Conservation (phyloP, 2,329 filamentous ascomycete genomes). For the Paecilomyces dactylethromorphus region DNA sequence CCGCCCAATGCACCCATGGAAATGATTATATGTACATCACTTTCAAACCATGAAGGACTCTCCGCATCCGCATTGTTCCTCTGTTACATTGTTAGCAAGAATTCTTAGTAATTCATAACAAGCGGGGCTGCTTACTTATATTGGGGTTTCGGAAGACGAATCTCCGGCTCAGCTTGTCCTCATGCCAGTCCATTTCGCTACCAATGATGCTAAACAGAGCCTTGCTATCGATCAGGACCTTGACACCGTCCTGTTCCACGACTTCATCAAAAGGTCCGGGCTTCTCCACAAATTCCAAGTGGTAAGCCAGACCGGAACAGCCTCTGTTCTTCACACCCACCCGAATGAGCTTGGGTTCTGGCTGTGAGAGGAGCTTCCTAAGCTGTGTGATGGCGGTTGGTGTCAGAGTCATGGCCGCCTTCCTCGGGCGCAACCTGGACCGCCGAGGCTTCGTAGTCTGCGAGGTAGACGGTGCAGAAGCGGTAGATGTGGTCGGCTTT, state of each 20-base stretch:
- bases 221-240: constrained; percentile 94
- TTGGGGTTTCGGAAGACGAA: constrained; percentile 98
- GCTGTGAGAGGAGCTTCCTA: constrained; percentile 68
- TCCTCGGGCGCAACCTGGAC: constrained; percentile 68
- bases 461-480: constrained; percentile 22
- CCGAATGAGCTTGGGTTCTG: constrained; percentile 85
- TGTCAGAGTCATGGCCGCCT: constrained; percentile 85
- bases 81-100: constrained; percentile 43
- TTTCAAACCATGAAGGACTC: constrained; percentile 81
- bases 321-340: constrained; percentile 91
- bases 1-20: constrained; percentile 29
- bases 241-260: constrained; percentile 93
- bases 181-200: constrained; percentile 98
- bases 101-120: not conserved
- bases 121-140: constrained; percentile 66
- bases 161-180: constrained; percentile 85
- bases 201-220: constrained; percentile 97
- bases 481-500: constrained; percentile 40
- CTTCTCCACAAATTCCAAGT: constrained; percentile 92
- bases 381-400: constrained; percentile 74
- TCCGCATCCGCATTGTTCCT: constrained; percentile 92
- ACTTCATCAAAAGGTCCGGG: constrained; percentile 81
- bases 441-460: constrained; percentile 51
- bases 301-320: constrained; percentile 88
- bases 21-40: constrained; percentile 7